Evolutionary conservation across 495 filamentous ascomycete genomes (phyloP), one percentile per base, ranked within the genome.

Genomic region (Chlorociboria aeruginascens): DNA sequence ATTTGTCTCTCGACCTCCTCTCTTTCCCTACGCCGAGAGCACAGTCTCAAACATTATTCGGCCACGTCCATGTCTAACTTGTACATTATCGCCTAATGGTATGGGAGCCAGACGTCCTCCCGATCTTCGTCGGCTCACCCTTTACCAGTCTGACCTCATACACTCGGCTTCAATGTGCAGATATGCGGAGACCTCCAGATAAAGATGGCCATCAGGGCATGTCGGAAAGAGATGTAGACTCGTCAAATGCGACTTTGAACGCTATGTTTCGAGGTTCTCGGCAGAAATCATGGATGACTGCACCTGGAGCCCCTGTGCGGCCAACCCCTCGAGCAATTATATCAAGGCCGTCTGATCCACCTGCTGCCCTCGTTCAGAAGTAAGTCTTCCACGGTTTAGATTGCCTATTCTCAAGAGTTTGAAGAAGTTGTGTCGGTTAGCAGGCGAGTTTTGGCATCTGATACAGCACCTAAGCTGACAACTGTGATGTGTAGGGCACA

Each of bases 181-280:
- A 12, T 12, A 60, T 61, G 58, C 58, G 58, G 7, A 34, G 49
- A 43, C 57, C 57, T 37, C 55, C 58, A 43, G 54, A 61, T 51
- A 57, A 55, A 30, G 46, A 45, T 16, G 45, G 40, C 12, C 43
- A 48, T 25, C 37, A 39, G 9, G 40, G 16, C 9, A 28, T 52
- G 20, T 53, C 53, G 0, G 57, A 56, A 35, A 56, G 51, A 10
- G 73, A 78, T 50, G 66, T 85, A 46, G 74, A 73, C 32, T 68
- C 69, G 3, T 80, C 81, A 12, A 92, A 89, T 63, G 77, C 78
- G 40, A 89, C 85, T 11, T 66, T 78, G 43, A 78, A 70, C 52
- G 61, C 73, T 32, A 83, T 86, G 63, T 66, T 86, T 45, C 79
- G 82, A 35, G 72, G 77, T 38, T 46, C 46, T 13, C 67, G 68